Conservation (phyloP, 495 filamentous ascomycete genomes). For the Parathielavia appendiculata region DNA sequence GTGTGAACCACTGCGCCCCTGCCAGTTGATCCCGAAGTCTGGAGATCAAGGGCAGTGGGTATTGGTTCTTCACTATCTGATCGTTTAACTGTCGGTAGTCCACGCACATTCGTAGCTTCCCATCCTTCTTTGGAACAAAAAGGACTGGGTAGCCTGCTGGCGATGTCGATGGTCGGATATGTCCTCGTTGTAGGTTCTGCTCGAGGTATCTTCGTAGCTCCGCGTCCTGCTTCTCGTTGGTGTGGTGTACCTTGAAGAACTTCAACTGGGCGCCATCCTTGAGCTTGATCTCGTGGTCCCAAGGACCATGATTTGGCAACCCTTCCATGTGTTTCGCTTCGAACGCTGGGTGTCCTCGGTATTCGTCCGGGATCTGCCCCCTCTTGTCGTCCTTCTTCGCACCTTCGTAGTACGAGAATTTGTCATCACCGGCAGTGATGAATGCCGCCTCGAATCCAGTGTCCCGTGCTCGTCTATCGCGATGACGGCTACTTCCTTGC, state of each 20-base stretch:
- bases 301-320: constrained; percentile 1
- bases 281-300: constrained; percentile 3
- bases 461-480: not conserved
- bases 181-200: no score
- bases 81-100: constrained; percentile 9
- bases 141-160: no score
- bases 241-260: no score
- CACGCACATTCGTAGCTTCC: not conserved
- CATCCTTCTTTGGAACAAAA: constrained; percentile 12
- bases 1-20: not conserved
- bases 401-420: not conserved
- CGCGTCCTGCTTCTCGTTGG: no score
- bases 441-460: not conserved
- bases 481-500: not conserved
- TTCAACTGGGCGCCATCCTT: no score
- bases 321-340: constrained; percentile 7
- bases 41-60: constrained; percentile 3
- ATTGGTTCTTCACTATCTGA: constrained; percentile 8
- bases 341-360: no score
- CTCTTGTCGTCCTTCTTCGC: not conserved
- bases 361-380: not conserved
- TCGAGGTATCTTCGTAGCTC: no score
- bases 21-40: not conserved
- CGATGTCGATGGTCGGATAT: no score
- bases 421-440: not conserved